Conservation (phyloP, 805 yeast species). For the Blastobotrys muscicola region DNA sequence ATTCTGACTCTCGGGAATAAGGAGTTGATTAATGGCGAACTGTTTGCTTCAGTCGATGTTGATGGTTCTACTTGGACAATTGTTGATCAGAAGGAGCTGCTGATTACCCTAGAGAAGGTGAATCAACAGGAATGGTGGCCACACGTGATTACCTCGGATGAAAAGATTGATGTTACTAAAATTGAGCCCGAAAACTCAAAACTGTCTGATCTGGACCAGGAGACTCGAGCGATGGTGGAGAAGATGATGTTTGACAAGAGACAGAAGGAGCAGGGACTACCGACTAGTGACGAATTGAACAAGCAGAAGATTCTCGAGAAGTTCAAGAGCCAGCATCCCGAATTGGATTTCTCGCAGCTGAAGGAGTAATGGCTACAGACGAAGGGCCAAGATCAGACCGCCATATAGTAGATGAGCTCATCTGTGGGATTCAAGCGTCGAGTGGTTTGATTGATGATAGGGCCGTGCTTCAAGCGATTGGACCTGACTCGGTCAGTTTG, state of each 20-base stretch:
- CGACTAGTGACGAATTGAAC: conserved; percentile 30
- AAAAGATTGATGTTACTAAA: conserved; percentile 33
- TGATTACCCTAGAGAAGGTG: conserved; percentile 30
- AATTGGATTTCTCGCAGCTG: conserved; percentile 33
- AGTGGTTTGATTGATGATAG: no score
- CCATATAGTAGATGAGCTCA: no score
- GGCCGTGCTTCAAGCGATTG: no score
- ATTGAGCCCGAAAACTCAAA: conserved; percentile 34
- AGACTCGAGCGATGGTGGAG: conserved; percentile 36
- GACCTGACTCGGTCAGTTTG: no score
- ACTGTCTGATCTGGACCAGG: conserved; percentile 33
- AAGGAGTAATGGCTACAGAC: conserved; percentile 10
- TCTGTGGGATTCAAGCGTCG: no score
- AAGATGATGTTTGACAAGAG: conserved; percentile 40
- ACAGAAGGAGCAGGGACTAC: conserved; percentile 32
- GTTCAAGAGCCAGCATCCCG: conserved; percentile 37
- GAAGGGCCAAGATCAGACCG: no score
- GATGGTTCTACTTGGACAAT: conserved; percentile 36
- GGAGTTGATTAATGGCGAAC: conserved; percentile 26
- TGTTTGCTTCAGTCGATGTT: conserved; percentile 25
- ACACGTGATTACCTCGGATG: conserved; percentile 33
- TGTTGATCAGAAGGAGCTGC: conserved; percentile 30
- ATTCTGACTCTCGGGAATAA: conserved; percentile 15
- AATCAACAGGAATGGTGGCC: conserved; percentile 39
- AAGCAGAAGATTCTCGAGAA: conserved; percentile 28